Evolutionary conservation across 2,329 filamentous ascomycete genomes (phyloP).

Genomic region (Amphichorda felina): DNA sequence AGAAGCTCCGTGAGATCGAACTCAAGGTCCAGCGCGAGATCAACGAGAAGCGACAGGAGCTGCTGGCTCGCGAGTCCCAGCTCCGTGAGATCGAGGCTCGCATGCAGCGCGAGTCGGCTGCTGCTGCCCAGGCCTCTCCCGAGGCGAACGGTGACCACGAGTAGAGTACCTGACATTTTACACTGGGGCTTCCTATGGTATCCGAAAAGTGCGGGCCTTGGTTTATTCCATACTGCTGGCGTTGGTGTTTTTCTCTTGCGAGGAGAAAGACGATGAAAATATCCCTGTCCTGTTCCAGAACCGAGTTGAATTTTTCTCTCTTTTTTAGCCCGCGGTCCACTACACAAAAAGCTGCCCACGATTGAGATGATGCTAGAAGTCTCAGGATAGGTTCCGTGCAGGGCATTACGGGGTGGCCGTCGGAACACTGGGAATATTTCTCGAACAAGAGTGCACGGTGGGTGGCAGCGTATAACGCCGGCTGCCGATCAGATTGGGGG

Average conservation of each 20-base stretch:
- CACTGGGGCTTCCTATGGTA: conserved; percentile 17
- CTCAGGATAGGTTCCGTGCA: conserved; percentile 8
- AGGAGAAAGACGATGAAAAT: conserved; percentile 28
- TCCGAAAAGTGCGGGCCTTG: conserved; percentile 23
- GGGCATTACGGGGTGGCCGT: conserved; percentile 1
- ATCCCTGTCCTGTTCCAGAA: conserved; percentile 28
- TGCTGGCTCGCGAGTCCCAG: conserved; percentile 94
- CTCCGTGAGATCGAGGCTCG: conserved; percentile 97
- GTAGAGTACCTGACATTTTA: conserved; percentile 13
- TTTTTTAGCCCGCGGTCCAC: no score
- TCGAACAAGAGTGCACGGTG: not conserved
- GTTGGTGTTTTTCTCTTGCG: conserved; percentile 32
- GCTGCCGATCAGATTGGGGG: not conserved
- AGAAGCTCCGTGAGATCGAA: conserved; percentile 99
- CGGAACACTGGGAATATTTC: conserved; percentile 2
- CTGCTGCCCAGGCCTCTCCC: conserved; percentile 24
- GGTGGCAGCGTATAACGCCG: not conserved
- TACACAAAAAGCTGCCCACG: conserved; percentile 12
- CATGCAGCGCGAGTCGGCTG: conserved; percentile 78
- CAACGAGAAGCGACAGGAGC: conserved; percentile 98
- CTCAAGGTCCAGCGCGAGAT: conserved; percentile 99
- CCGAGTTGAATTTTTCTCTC: conserved; percentile 16
- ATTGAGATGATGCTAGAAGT: conserved; percentile 19
- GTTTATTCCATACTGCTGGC: conserved; percentile 33
- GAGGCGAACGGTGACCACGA: conserved; percentile 46